Evolutionary conservation across 352 stramenopile genomes (phyloP), one percentile per base, ranked within the genome.

Genomic region (Vaucheria bursata): DNA sequence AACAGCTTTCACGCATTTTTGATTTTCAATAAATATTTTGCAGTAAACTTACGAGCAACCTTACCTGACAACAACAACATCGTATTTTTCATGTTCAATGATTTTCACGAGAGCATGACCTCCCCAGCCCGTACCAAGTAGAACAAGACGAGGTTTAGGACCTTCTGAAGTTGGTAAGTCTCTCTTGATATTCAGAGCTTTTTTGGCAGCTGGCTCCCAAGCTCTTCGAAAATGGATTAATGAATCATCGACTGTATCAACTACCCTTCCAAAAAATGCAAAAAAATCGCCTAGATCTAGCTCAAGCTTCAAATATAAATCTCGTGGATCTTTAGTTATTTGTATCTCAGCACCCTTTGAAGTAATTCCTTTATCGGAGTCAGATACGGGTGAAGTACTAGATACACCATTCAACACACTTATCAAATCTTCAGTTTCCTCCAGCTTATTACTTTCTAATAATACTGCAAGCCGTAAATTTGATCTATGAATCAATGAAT

Each of bases 61-160:
- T 31, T 34, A 68, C 53, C 53, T 68, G 53, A 68, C 8, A 2
- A 68, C 53, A 7, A 68, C 53, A 7, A 68, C 53, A 7, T 68
- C 53, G 8, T 8, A 68, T 7, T 68, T 68, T 2, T 68, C 53
- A 34, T 68, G 53, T 7, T 68, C 53, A 7, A 68, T 0, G 2
- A 81, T 59, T 75, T 83, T 83, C n/a, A 36, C 79, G 34, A 84
- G 45, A 39, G 78, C 78, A 68, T 84, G 78, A 38, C 78, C 78
- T n/a, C 78, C 78, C 78, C 78, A 84, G 12, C 78, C 78, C 29
- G 74, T 84, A 1, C 78, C 78, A 3, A 84, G 66, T 18, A 84
- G 68, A 6, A 84, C 69, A 6, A 84, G 6, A 1, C 78, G 70
- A 32, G 50, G 39, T 52, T 84, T 84, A 4, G 68, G 35, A 8